Conservation (phyloP, 768 basidiomycete species). For the Suillus spraguei region DNA sequence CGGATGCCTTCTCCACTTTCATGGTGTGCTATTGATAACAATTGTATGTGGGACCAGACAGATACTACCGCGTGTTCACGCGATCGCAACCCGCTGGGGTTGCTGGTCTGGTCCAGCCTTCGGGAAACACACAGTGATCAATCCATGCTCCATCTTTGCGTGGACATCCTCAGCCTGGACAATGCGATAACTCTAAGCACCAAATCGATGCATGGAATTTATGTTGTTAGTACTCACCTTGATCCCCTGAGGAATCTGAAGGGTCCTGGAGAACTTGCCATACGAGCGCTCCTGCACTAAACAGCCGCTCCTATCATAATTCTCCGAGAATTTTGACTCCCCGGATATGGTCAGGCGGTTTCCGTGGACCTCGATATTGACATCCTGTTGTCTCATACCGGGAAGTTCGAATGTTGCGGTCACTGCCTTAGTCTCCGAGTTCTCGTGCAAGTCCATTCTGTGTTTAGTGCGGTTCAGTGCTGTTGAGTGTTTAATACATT, state of each 20-base stretch:
- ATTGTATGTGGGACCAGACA: background rate
- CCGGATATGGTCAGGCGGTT: slow-evolving; percentile 54
- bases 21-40: no score
- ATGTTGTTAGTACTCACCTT: slow-evolving; percentile 35
- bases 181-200: no score
- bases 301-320: slow-evolving; percentile 39
- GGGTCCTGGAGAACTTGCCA: slow-evolving; percentile 49
- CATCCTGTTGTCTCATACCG: slow-evolving; percentile 52
- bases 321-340: slow-evolving; percentile 38
- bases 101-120: background rate
- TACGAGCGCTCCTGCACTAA: slow-evolving; percentile 45
- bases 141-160: no score
- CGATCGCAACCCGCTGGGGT: slow-evolving; percentile 18
- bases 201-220: no score
- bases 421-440: slow-evolving; percentile 46
- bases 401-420: slow-evolving; percentile 62
- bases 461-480: background rate
- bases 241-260: slow-evolving; percentile 50
- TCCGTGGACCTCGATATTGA: slow-evolving; percentile 53
- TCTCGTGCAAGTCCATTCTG: slow-evolving; percentile 60
- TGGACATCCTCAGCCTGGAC: no score
- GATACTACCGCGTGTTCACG: background rate
- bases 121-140: background rate
- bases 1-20: background rate
- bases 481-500: background rate